Evolutionary conservation across 2,329 filamentous ascomycete genomes (phyloP), one percentile per base, ranked within the genome.

Genomic region (Penicillium sp.): DNA sequence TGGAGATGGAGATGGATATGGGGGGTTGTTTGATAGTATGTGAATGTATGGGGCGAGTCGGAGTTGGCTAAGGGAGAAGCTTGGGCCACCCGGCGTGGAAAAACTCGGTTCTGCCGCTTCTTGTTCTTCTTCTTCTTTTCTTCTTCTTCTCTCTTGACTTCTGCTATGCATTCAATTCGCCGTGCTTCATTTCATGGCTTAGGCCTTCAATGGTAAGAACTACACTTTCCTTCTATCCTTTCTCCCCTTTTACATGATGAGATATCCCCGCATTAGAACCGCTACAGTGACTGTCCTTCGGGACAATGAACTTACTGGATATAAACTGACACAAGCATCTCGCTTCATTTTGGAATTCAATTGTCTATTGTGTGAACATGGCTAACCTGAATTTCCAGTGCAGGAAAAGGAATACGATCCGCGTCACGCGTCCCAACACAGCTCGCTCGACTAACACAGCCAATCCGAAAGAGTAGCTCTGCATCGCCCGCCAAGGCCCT

Each of bases 261-360:
- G 70, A 71, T 70, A 57, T 65, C 61, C 59, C 62, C 61, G 70
- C 70, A 73, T 70, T 77, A 86, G 84, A 87, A 87, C 85, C 85
- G 85, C 85, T 87, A 85, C 84, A 83, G 82, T 83, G 85, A 83
- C 86, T 79, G 77, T 76, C 59, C 55, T 64, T 50, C 29, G 45
- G 58, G 59, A 74, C 75, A 75, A 73, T 77, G 84, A 75, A 68
- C 66, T 61, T 56, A 71, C 60, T 49, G 69, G 63, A 68, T 52
- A 53, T 43, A 49, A 58, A 54, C 52, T 54, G 38, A 47, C 16
- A 52, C 49, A 44, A 36, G 40, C 14, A 32, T 38, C 38, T 58
- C 53, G 49, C 56, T 58, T 52, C 36, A 57, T 60, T 68, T 61
- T 36, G 53, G 5, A 52, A 27, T 27, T 50, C 18, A 65, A 62